phyloP scores from a whole-genome alignment of 1,284 basidiomycete species.

The Nidula niveotomentosa region DNA sequence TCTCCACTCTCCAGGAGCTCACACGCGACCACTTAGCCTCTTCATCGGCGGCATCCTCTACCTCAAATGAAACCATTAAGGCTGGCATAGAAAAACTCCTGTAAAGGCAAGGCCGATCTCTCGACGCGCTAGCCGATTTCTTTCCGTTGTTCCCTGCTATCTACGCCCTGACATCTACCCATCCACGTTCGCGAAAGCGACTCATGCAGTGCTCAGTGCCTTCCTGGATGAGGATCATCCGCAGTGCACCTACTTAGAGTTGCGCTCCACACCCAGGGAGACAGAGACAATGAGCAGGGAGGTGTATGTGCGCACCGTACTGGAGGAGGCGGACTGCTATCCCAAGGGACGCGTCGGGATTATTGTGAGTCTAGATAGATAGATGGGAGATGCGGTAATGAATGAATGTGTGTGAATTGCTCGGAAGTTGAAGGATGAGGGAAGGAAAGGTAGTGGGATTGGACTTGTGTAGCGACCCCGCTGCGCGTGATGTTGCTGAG shows the following conservation, averaged over 20 bases:
- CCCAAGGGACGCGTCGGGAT: conserved; percentile 48
- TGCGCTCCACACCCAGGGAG: conserved; percentile 68
- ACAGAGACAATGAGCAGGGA: conserved; percentile 53
- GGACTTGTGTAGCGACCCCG: conserved; percentile 79
- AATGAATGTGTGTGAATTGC: conserved; percentile 61
- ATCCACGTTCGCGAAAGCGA: conserved; percentile 46
- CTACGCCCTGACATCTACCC: conserved; percentile 72
- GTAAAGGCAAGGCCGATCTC: conserved; percentile 36
- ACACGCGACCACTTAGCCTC: conserved; percentile 41
- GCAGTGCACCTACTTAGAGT: conserved; percentile 70
- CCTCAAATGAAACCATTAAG: conserved; percentile 32
- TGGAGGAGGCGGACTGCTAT: conserved; percentile 65
- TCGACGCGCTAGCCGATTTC: conserved; percentile 65
- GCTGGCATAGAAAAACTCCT: conserved; percentile 48
- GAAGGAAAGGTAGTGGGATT: conserved; percentile 71
- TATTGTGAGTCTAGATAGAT: conserved; percentile 73
- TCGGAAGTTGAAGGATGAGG: conserved; percentile 49
- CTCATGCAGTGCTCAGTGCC: conserved; percentile 59
- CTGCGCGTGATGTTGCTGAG: conserved; percentile 51
- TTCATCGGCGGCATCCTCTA: conserved; percentile 4
- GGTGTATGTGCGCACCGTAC: conserved; percentile 62
- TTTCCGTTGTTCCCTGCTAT: conserved; percentile 77
- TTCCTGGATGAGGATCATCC: conserved; percentile 55
- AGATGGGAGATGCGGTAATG: conserved; percentile 52
- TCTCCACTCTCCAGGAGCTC: conserved; percentile 63